phyloP scores from a whole-genome alignment of 2,329 filamentous ascomycete species.

The Pseudovirgaria hyperparasitica region DNA sequence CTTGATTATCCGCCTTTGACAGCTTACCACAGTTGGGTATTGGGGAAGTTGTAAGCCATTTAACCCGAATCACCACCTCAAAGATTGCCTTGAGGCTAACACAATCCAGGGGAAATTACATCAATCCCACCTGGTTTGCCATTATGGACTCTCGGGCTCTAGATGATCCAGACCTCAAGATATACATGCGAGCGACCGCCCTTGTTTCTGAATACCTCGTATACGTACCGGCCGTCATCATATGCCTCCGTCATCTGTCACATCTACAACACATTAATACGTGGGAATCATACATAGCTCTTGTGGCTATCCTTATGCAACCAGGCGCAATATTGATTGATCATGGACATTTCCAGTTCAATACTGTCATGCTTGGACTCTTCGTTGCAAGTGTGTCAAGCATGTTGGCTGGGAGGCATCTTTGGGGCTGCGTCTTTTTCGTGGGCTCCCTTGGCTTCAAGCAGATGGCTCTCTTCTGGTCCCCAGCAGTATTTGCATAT shows the following conservation, averaged over 20 bases:
- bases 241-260: slow-evolving; percentile 74
- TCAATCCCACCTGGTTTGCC: slow-evolving; percentile 79
- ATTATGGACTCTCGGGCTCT: slow-evolving; percentile 70
- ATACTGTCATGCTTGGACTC: slow-evolving; percentile 94
- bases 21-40: slow-evolving; percentile 94
- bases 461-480: slow-evolving; percentile 98
- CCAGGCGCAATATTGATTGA: slow-evolving; percentile 84
- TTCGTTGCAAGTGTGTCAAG: slow-evolving; percentile 78
- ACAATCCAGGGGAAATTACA: slow-evolving; percentile 47
- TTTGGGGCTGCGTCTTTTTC: slow-evolving; percentile 90
- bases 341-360: slow-evolving; percentile 95
- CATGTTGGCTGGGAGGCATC: slow-evolving; percentile 68
- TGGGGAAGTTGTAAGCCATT: slow-evolving; percentile 60
- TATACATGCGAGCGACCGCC: slow-evolving; percentile 92
- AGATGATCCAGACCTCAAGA: slow-evolving; percentile 68
- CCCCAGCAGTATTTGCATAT: slow-evolving; percentile 83
- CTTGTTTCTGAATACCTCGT: slow-evolving; percentile 82
- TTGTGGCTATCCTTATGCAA: slow-evolving; percentile 86
- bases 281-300: slow-evolving; percentile 74
- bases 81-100: slow-evolving; percentile 6
- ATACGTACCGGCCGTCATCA: slow-evolving; percentile 72
- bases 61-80: neutral
- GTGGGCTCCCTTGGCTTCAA: slow-evolving; percentile 93
- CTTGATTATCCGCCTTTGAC: slow-evolving; percentile 95
- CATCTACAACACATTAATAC: slow-evolving; percentile 62